Conservation (phyloP, 1,139 yeast genomes). For the Zhuliangozyma blackwelliae region DNA sequence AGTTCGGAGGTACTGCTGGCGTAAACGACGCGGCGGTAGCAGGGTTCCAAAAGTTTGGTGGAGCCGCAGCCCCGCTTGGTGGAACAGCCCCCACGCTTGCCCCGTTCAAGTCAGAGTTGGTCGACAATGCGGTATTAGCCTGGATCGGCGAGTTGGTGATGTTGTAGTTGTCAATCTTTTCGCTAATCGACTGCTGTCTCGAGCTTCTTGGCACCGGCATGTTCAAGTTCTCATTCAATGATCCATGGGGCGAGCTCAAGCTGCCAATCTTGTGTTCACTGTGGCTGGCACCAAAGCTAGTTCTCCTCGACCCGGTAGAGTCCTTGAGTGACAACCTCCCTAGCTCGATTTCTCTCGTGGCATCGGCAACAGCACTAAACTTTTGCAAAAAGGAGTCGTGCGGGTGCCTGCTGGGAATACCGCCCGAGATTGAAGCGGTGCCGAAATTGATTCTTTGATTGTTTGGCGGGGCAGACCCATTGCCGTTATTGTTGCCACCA, state of each 20-base stretch:
- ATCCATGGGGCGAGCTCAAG: constrained; percentile 40
- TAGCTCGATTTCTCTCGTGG: constrained; percentile 67
- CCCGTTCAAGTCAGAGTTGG: constrained; percentile 25
- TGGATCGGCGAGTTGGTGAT: constrained; percentile 46
- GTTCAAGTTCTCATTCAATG: constrained; percentile 50
- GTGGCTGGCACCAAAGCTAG: constrained; percentile 34
- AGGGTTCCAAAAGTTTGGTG: constrained; percentile 59
- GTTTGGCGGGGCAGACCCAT: constrained; percentile 1
- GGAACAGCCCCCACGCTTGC: neutral
- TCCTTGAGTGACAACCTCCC: constrained; percentile 29
- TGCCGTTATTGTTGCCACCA: constrained; percentile 4
- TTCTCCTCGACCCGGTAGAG: constrained; percentile 34
- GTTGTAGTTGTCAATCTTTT: constrained; percentile 58
- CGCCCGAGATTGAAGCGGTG: constrained; percentile 61
- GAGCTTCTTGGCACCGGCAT: constrained; percentile 36
- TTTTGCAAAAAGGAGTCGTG: constrained; percentile 57
- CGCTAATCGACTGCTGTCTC: constrained; percentile 59
- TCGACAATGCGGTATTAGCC: constrained; percentile 36
- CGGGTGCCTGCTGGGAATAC: constrained; percentile 45
- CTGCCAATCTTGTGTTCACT: constrained; percentile 13
- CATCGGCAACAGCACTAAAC: constrained; percentile 73
- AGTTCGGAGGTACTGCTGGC: constrained; percentile 31
- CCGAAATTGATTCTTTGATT: constrained; percentile 38
- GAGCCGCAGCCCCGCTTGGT: constrained; percentile 9
- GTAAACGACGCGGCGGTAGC: constrained; percentile 59